These are phyloP conservation scores for Termitomyces sp. DNA, from an alignment of 768 basidiomycete species.

Conservation along the genomic window DNA sequence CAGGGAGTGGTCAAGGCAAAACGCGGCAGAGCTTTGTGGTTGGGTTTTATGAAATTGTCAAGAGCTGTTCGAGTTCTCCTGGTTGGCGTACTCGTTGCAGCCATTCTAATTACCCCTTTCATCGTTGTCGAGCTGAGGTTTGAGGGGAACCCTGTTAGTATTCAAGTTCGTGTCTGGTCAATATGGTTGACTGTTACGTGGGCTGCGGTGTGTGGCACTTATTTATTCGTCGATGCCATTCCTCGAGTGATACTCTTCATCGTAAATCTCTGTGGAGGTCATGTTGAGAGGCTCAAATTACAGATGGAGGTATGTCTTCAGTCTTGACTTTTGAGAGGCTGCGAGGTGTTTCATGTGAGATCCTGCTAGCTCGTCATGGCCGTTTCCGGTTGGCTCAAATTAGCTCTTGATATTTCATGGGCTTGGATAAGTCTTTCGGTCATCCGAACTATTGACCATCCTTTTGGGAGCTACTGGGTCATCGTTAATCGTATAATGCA, in stretches of 20 bases:
- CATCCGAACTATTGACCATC: slow-evolving; percentile 50
- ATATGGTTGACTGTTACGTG: slow-evolving; percentile 67
- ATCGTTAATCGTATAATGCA: slow-evolving; percentile 69
- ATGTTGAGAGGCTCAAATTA: slow-evolving; percentile 60
- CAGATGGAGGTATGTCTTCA: slow-evolving; percentile 54
- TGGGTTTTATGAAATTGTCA: slow-evolving; percentile 63
- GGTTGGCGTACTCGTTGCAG: slow-evolving; percentile 52
- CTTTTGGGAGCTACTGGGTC: slow-evolving; percentile 62
- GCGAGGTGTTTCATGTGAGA: neutral
- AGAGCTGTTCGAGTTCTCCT: slow-evolving; percentile 54
- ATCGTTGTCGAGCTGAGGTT: slow-evolving; percentile 66
- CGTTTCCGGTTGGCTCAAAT: slow-evolving; percentile 67
- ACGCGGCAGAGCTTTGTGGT: slow-evolving; percentile 58
- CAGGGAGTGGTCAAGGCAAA: slow-evolving; percentile 40
- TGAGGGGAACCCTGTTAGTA: slow-evolving; percentile 35
- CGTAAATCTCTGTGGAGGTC: slow-evolving; percentile 50
- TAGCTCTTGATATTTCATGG: slow-evolving; percentile 61
- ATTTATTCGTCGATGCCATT: slow-evolving; percentile 58
- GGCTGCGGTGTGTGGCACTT: slow-evolving; percentile 57
- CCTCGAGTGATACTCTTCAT: slow-evolving; percentile 51
- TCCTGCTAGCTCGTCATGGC: slow-evolving; percentile 53
- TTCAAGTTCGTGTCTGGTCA: slow-evolving; percentile 59
- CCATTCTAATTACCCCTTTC: slow-evolving; percentile 63
- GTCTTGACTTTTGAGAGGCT: slow-evolving; percentile 4
- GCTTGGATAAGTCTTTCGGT: slow-evolving; percentile 71